Base-by-base conservation (phyloP, 768 basidiomycete species). In the Boletus sp. region DNA sequence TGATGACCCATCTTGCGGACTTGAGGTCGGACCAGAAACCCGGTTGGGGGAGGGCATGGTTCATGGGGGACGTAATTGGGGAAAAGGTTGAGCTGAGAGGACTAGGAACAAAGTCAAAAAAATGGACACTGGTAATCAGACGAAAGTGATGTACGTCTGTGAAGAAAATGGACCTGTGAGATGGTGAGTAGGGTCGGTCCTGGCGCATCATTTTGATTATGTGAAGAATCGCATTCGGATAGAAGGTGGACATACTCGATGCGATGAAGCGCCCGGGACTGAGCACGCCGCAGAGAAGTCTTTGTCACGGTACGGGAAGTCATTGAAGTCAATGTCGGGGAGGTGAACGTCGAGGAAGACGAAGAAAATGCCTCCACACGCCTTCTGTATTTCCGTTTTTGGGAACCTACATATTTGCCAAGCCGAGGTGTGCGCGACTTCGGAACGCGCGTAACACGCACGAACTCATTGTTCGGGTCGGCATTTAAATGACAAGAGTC, bases 1-100 rank as follows among this genome's bases (percentile, higher is more conserved):
- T 77, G 17, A 88, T 71, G 54, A 86, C 85, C 94, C 94, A 96
- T 62, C 83, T 76, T 14, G 78, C 69, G 0, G 80, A 77, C 63
- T 56, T 73, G 60, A 86, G 57, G 68, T 87, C 78, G 67, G 76
- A 71, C 82, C 82, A 73, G 32, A 87, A 68, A 2, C 60, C 55
- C 8, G 45, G 20, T 20, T 33, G 18, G 30, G 18, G 18, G 5
- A 0, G 29, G 12, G 8, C 18, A n/a, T n/a, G n/a, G 18, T 3
- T 33, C 60, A 66, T 65, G 50, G 9, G 2, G 29, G 68, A 68
- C 33, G 39, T 18, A 76, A 71, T n/a, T 67, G 14, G 28, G 2
- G 5, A 47, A 15, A 46, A 46, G 17, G 8, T 46, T 46, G 45
- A 29, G 29, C 28, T 28, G 14, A 47, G 47, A 7, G 47, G 47